Evolutionary conservation across 257 asterid genomes (phyloP).

Genomic region (Forsythia viridissima): DNA sequence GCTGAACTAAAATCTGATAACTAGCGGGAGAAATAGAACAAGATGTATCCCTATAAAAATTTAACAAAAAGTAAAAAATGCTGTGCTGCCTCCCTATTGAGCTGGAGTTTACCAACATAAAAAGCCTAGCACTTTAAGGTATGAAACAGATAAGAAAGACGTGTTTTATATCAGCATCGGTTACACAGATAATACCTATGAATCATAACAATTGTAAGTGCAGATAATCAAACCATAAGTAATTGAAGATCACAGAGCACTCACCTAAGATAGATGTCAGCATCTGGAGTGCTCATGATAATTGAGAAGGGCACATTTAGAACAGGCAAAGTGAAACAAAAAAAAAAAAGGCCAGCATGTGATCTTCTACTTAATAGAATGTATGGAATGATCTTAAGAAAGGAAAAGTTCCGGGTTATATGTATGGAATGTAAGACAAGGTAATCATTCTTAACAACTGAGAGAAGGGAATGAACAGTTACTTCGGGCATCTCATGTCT

Average conservation of each 20-base stretch:
- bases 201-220: constrained; percentile 4
- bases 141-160: too few relatives aligned
- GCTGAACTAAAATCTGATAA: neutral
- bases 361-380: too few relatives aligned
- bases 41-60: neutral
- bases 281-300: neutral
- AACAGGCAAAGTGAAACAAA: neutral
- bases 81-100: too few relatives aligned
- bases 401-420: neutral
- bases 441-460: too few relatives aligned
- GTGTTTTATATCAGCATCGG: too few relatives aligned
- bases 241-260: neutral
- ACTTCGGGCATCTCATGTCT: too few relatives aligned
- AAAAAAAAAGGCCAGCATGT: too few relatives aligned
- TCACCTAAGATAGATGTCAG: neutral
- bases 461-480: too few relatives aligned
- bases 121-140: too few relatives aligned
- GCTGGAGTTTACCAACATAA: too few relatives aligned
- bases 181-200: too few relatives aligned
- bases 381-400: neutral
- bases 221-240: neutral
- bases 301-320: neutral
- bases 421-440: neutral
- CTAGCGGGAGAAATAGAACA: neutral
- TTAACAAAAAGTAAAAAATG: too few relatives aligned